A percentile compares a stretch with the other conserved stretches of the same genome.
Evolutionary conservation across 1,284 basidiomycete genomes (phyloP).

Genomic region (Cryptococcus sp.): DNA sequence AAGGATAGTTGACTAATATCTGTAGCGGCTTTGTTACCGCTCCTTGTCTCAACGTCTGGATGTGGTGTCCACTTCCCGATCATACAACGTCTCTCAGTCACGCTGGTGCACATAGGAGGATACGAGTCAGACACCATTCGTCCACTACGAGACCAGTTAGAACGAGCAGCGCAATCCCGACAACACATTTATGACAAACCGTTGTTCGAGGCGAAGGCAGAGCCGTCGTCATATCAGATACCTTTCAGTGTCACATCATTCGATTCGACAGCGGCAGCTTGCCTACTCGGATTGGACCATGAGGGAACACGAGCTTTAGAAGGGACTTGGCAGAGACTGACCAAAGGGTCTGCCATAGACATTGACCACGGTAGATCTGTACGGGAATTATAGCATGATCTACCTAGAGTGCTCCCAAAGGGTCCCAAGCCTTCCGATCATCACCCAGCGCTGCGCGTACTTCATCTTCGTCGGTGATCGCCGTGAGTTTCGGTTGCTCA

Average conservation of each 20-base stretch:
- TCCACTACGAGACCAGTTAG: not conserved
- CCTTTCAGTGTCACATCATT: too few species aligned
- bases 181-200: not conserved
- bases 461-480: constrained; percentile 12
- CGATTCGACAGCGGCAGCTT: too few species aligned
- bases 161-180: not conserved
- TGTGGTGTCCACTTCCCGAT: not conserved
- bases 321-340: constrained; percentile 10
- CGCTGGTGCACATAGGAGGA: too few species aligned
- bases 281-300: constrained; percentile 3
- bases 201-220: not conserved
- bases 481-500: constrained; percentile 1
- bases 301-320: constrained; percentile 6
- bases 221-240: too few species aligned
- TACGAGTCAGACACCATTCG: not conserved
- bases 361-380: constrained; percentile 9
- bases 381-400: constrained; percentile 9
- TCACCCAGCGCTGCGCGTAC: constrained; percentile 40
- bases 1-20: not conserved
- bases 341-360: constrained; percentile 14
- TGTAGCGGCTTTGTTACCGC: not conserved
- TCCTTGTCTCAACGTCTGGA: not conserved
- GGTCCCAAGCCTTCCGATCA: constrained; percentile 49
- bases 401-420: constrained; percentile 41
- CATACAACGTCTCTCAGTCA: not conserved